phyloP scores from a whole-genome alignment of 768 basidiomycete genomes.

The Boletus sp. region DNA sequence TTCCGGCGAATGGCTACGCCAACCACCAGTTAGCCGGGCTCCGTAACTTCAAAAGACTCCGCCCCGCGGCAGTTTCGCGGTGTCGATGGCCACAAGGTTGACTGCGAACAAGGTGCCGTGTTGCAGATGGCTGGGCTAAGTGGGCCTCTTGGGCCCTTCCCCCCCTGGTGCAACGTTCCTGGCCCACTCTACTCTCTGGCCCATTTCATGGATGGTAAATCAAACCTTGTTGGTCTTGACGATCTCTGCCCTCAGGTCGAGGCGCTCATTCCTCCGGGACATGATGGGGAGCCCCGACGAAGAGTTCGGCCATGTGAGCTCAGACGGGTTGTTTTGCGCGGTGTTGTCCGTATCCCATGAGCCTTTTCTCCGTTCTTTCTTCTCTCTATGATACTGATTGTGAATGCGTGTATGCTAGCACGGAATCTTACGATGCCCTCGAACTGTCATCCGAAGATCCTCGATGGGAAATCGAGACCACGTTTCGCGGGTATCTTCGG shows the following conservation, averaged over 20 bases:
- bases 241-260: conserved; percentile 28
- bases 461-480: conserved; percentile 28
- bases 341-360: conserved; percentile 35
- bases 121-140: background rate
- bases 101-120: conserved; percentile 10
- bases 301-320: too few species aligned
- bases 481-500: conserved; percentile 26
- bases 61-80: background rate
- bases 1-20: conserved; percentile 1
- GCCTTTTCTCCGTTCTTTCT: background rate
- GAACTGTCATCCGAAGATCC: conserved; percentile 8
- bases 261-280: conserved; percentile 9
- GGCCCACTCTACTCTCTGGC: background rate
- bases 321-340: conserved; percentile 33
- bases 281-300: conserved; percentile 22
- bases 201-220: background rate
- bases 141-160: background rate
- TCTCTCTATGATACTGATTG: background rate
- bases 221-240: background rate
- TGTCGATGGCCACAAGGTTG: conserved; percentile 2
- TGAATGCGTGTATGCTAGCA: conserved; percentile 33
- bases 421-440: conserved; percentile 50
- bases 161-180: conserved; percentile 7
- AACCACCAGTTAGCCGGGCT: background rate
- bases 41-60: background rate